Evolutionary conservation across 2,329 filamentous ascomycete genomes (phyloP), one percentile per base, ranked within the genome.

Genomic region (Trichoderma breve): DNA sequence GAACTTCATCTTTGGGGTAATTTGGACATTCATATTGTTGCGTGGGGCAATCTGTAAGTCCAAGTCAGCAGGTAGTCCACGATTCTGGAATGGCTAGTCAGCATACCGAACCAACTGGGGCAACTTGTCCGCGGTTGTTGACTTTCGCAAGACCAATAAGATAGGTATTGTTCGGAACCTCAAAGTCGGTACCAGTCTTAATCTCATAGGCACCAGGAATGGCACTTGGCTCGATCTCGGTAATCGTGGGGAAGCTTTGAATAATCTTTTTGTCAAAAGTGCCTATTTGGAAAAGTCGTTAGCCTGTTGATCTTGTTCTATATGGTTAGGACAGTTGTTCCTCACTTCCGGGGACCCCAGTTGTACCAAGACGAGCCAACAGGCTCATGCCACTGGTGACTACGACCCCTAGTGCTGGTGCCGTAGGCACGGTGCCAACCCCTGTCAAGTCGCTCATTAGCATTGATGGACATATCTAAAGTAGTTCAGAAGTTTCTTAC

Each of bases 1-100:
- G 53, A 72, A 72, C 30, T 63, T 72, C 63, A 72, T 36, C 30
- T 63, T 72, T 18, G 70, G 70, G 5, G 30, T 69, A 6, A 72
- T 28, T 14, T 72, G 70, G 18, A 72, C 24, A 6, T 61, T 69
- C 70, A 57, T 65, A 24, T 69, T 39, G 55, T 53, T 69, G 3
- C 7, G 36, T 53, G 70, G 64, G 18, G 70, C 70, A 39, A 72
- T 53, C 70, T 72, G 53, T 6, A 30, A 32, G n/a, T 61, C 28
- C 8, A 43, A 30, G 51, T 71, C 39, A 61, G 63, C 34, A 7
- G 53, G 1, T 7, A n/a, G 8, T 28, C 15, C 4, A 28, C 1
- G 2, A 36, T 6, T 3, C 62, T 53, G 15, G 3, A 18, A 18
- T 36, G 6, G 3, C 5, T 12, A 64, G 8, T 26, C 12, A 2